Base-by-base conservation (phyloP, 352 stramenopile species). In the Pythium rishiriense region DNA sequence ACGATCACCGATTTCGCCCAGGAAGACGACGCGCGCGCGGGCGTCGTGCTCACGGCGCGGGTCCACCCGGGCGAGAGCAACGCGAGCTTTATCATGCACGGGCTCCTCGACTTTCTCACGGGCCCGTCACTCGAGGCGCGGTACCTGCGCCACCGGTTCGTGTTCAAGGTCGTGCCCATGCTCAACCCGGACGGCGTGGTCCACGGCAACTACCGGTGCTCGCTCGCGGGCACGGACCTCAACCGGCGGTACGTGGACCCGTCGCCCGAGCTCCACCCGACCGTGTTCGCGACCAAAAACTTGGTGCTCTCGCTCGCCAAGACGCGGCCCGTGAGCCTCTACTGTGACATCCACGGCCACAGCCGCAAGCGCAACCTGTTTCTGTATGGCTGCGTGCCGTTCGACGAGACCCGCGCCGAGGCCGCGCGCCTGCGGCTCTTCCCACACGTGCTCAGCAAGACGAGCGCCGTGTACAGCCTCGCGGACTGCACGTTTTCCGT, bases 161-260 rank as follows among this genome's bases (percentile, higher is more conserved):
- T 97, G 19, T 96, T 97, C 64, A 96, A 97, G 55, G 51, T 98
- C 47, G 83, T 98, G 12, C 92, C 92, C 3, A 98, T 98, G 92
- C 74, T 98, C n/a, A 98, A 98, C 61, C 87, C 88, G 0, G 92
- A 98, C 57, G 92, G 92, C 10, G 92, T 98, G n/a, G 78, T 97
- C 53, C 78, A 97, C 59, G 92, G 92, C 50, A 98, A 98, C 68
- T 95, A 96, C 56, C 82, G 92, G 0, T 93, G 80, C 60, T 94
- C 83, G 3, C 78, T 98, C 14, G 85, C 88, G 0, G 91, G 88
- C 7, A 83, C 77, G 0, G 92, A 98, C 74, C 68, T 98, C 11
- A 98, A 98, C 60, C 76, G 93, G 2, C 73, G 75, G 15, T 98
- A 85, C 76, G 49, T 75, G 9, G 58, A 70, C 7, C 81, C 88